Conservation (phyloP, 352 stramenopile species). For the Phytopythium ostracodes region DNA sequence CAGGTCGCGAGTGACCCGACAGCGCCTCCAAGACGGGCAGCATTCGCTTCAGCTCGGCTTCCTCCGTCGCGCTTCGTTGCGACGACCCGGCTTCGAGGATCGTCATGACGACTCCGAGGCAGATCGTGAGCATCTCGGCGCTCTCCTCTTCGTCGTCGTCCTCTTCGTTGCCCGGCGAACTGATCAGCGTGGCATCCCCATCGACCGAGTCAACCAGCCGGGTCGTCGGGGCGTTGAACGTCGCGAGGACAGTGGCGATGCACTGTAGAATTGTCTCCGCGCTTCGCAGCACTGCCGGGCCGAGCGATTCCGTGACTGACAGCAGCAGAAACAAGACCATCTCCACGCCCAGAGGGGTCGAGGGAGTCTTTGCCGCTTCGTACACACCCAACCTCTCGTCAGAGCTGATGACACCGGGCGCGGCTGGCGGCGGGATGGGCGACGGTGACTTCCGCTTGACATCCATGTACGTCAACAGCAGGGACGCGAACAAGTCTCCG, state of each 20-base stretch:
- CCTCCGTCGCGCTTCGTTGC: conserved; percentile 41
- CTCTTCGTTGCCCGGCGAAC: not conserved
- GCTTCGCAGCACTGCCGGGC: conserved; percentile 69
- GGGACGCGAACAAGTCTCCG: conserved; percentile 67
- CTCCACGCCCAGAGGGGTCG: conserved; percentile 35
- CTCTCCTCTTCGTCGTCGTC: conserved; percentile 37
- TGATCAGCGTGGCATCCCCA: not conserved
- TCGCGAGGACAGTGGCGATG: conserved; percentile 64
- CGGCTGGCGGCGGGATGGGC: not conserved
- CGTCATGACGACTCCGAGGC: conserved; percentile 69
- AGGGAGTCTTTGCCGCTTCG: conserved; percentile 28
- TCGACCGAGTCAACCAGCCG: conserved; percentile 26
- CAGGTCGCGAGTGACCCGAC: conserved; percentile 42
- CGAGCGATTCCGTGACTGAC: conserved; percentile 66
- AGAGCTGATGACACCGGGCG: too few relatives aligned
- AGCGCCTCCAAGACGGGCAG: conserved; percentile 59
- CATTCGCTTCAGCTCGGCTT: conserved; percentile 53
- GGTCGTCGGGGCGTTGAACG: conserved; percentile 31
- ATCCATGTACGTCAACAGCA: conserved; percentile 77
- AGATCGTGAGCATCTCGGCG: conserved; percentile 75
- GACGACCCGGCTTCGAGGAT: conserved; percentile 68
- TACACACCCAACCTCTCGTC: conserved; percentile 15
- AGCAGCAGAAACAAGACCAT: conserved; percentile 64
- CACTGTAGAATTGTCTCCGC: conserved; percentile 59
- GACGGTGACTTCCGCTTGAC: conserved; percentile 12